phyloP scores from a whole-genome alignment of 768 basidiomycete species.

The Tricholoma sp. region DNA sequence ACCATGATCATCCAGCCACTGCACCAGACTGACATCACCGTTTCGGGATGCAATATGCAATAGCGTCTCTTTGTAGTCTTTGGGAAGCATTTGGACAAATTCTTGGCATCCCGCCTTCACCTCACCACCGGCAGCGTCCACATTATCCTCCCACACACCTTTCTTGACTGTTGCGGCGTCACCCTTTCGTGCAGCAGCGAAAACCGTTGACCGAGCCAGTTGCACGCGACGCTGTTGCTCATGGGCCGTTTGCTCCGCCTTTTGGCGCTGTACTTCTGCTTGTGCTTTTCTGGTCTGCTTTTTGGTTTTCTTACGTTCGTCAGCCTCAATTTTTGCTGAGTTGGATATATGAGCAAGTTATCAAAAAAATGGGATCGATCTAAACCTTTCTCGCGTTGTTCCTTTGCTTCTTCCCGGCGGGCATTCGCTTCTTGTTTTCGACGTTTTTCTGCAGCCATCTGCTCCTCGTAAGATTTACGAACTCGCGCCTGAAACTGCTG shows the following conservation, averaged over 20 bases:
- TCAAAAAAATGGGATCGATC: neutral
- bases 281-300: slow-evolving; percentile 50
- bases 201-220: slow-evolving; percentile 51
- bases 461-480: slow-evolving; percentile 46
- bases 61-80: slow-evolving; percentile 62
- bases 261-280: slow-evolving; percentile 42
- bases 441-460: slow-evolving; percentile 48
- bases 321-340: slow-evolving; percentile 50
- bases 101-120: slow-evolving; percentile 49
- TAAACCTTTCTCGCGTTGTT: slow-evolving; percentile 41
- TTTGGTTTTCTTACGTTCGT: slow-evolving; percentile 53
- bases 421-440: slow-evolving; percentile 43
- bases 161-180: slow-evolving; percentile 52
- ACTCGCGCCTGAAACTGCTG: slow-evolving; percentile 51
- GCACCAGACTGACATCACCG: slow-evolving; percentile 52
- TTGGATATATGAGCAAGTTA: slow-evolving; percentile 7
- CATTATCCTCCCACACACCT: slow-evolving; percentile 62
- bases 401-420: slow-evolving; percentile 40
- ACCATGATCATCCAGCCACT: slow-evolving; percentile 75
- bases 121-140: slow-evolving; percentile 72
- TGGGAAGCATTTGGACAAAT: slow-evolving; percentile 39
- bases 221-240: slow-evolving; percentile 47
- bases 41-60: slow-evolving; percentile 58
- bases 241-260: slow-evolving; percentile 45
- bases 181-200: slow-evolving; percentile 58